Evolutionary conservation across 768 basidiomycete genomes (phyloP), one percentile per base, ranked within the genome.

Genomic region (Auriscalpium microsporum): DNA sequence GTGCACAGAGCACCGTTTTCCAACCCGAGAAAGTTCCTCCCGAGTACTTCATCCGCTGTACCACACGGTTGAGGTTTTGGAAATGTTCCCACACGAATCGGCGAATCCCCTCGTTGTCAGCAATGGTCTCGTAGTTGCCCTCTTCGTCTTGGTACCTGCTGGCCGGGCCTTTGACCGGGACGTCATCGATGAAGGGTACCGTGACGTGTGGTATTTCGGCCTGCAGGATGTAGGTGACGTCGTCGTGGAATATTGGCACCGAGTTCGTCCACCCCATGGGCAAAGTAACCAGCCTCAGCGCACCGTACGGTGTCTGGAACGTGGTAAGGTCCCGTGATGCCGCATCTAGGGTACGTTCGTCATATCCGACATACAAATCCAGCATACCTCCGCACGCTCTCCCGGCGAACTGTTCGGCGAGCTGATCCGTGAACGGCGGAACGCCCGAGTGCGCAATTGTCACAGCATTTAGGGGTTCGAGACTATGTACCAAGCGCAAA

Each of bases 181-280:
- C 57, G 56, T 79, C 70, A 55, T 81, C 71, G 9, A 79, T 67
- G 50, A 69, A 80, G 0, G 67, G 68, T 0, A 60, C 56, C 0
- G 71, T 71, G 7, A 64, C 21, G 3, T 74, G 23, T 14, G 73
- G 74, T 2, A 79, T 77, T 55, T 78, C 70, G 0, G 65, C 55
- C 46, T 71, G 63, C 0, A 78, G 56, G 8, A 76, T 71, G 36
- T 69, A 68, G 0, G 64, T 64, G 7, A 75, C 65, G 53, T 76
- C 68, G 13, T 68, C 71, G 14, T 78, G 73, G 47, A 75, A 72
- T 1, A 76, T 72, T 0, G 68, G 69, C 0, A 71, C 66, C 0
- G 68, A 70, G 28, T 77, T 76, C 0, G 75, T 75, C 44, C 64
- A 73, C 0, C 75, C 78, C 72, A 74, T 74, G 0, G 74, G 73